Conservation (phyloP, 257 asterid species). For the Ophiorrhiza pumila region DNA sequence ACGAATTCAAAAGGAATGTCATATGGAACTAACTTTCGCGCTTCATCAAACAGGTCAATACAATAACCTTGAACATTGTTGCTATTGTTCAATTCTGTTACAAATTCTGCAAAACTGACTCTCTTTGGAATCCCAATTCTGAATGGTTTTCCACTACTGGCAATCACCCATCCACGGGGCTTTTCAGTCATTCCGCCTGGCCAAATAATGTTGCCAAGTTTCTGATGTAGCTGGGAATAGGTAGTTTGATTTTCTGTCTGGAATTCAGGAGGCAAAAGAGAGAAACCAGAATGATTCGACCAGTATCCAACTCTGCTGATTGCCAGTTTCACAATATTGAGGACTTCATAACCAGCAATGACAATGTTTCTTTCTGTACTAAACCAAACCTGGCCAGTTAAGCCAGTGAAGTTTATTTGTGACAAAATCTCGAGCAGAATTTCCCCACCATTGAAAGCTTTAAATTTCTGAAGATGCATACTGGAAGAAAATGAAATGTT, state of each 20-base stretch:
- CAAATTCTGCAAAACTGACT: slow-evolving; percentile 35
- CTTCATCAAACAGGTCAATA: slow-evolving; percentile 34
- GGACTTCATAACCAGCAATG: slow-evolving; percentile 26
- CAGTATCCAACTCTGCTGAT: slow-evolving; percentile 31
- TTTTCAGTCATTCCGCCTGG: slow-evolving; percentile 33
- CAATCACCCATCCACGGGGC: slow-evolving; percentile 41
- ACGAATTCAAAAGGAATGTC: slow-evolving; percentile 28
- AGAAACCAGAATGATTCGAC: slow-evolving; percentile 33
- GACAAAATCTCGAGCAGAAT: slow-evolving; percentile 19
- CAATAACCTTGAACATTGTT: slow-evolving; percentile 36
- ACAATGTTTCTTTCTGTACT: slow-evolving; percentile 19
- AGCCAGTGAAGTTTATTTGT: slow-evolving; percentile 25
- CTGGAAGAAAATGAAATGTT: slow-evolving; percentile 24
- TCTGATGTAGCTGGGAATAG: slow-evolving; percentile 19
- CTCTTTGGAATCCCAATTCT: slow-evolving; percentile 34
- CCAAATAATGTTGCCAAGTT: slow-evolving; percentile 29
- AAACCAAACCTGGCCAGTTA: slow-evolving; percentile 32
- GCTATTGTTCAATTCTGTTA: slow-evolving; percentile 20
- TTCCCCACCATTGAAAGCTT: slow-evolving; percentile 31
- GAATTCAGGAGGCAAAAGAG: slow-evolving; percentile 25
- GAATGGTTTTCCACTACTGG: slow-evolving; percentile 25
- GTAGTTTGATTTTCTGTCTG: slow-evolving; percentile 2
- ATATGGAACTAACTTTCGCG: slow-evolving; percentile 27
- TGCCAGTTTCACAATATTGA: slow-evolving; percentile 21
- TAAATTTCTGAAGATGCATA: slow-evolving; percentile 21